Percentiles rank a stretch among this genome's conserved stretches.
These are phyloP conservation scores for Backusella sp. DNA, from an alignment of 192 early-diverging fungal genomes.

Conservation along the genomic window DNA sequence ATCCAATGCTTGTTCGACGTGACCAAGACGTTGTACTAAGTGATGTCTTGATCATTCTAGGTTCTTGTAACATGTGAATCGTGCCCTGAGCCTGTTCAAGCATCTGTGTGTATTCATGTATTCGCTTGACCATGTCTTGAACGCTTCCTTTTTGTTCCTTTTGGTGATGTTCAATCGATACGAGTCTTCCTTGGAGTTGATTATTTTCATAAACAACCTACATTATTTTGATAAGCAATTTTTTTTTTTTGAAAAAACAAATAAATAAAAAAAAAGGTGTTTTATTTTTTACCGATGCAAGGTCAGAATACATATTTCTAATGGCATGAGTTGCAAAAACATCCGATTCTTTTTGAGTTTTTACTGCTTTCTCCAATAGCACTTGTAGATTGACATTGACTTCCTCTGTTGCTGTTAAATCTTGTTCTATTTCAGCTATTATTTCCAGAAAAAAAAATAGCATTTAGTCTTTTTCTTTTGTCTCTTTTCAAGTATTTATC, in stretches of 20 bases:
- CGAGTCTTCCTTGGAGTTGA: slow-evolving; percentile 25
- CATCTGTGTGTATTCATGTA: slow-evolving; percentile 30
- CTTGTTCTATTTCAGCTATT: slow-evolving; percentile 30
- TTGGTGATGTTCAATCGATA: slow-evolving; percentile 22
- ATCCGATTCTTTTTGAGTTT: slow-evolving; percentile 34
- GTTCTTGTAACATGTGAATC: slow-evolving; percentile 29
- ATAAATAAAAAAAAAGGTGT: too few relatives aligned
- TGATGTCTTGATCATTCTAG: slow-evolving; percentile 3
- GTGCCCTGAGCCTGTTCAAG: slow-evolving; percentile 34
- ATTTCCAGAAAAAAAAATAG: background rate
- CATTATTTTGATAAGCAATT: background rate
- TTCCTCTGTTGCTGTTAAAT: slow-evolving; percentile 32
- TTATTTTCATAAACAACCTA: slow-evolving; percentile 28
- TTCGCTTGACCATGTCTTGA: slow-evolving; percentile 19
- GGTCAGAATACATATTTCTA: slow-evolving; percentile 24
- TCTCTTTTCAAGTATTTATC: background rate
- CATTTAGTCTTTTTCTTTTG: background rate
- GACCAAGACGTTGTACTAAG: background rate
- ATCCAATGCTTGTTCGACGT: slow-evolving; percentile 13
- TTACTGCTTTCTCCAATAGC: slow-evolving; percentile 30
- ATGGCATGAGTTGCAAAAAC: slow-evolving; percentile 28
- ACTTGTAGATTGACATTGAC: slow-evolving; percentile 39
- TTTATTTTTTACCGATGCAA: slow-evolving; percentile 19
- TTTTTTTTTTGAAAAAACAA: background rate
- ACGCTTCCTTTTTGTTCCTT: slow-evolving; percentile 30